Evolutionary conservation across 306 rosid genomes (phyloP), one percentile per base, ranked within the genome.

Genomic region (Vicia villosa): DNA sequence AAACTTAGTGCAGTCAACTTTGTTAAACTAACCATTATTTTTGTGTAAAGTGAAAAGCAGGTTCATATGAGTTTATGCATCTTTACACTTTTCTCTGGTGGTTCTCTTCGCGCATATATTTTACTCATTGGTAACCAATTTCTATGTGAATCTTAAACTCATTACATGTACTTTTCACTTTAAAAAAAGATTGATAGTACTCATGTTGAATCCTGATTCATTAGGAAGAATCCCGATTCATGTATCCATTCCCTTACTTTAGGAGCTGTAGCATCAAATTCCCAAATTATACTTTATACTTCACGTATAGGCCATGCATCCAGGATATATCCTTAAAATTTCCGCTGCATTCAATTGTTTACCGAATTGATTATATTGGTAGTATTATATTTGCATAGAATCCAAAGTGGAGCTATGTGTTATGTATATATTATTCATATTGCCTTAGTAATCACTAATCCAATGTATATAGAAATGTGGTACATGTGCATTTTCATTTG

Each of bases 191-290:
- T n/a, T n/a, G n/a, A n/a, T n/a, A n/a, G n/a, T n/a, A n/a, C n/a
- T n/a, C n/a, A n/a, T n/a, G n/a, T n/a, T n/a, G n/a, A n/a, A n/a
- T n/a, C n/a, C n/a, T n/a, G n/a, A n/a, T n/a, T n/a, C n/a, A n/a
- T n/a, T n/a, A n/a, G n/a, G n/a, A n/a, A n/a, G n/a, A n/a, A n/a
- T n/a, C n/a, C n/a, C n/a, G n/a, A n/a, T n/a, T n/a, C n/a, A n/a
- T n/a, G 38, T 65, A 57, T 69, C 34, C 56, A 54, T 30, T 54
- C 68, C 56, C 65, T 68, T 70, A 51, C 40, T 75, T 63, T 66
- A 45, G 67, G 72, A 75, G 72, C 71, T 43, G 74, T 66, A 63
- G 66, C 86, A 75, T 15, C 64, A 58, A 60, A 58, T 82, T 75
- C 82, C 76, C 70, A 72, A 79, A 65, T 52, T 65, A 68, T 57